phyloP scores from a whole-genome alignment of 1,284 basidiomycete species.

The Ceratorhiza oryzae-sativae region DNA sequence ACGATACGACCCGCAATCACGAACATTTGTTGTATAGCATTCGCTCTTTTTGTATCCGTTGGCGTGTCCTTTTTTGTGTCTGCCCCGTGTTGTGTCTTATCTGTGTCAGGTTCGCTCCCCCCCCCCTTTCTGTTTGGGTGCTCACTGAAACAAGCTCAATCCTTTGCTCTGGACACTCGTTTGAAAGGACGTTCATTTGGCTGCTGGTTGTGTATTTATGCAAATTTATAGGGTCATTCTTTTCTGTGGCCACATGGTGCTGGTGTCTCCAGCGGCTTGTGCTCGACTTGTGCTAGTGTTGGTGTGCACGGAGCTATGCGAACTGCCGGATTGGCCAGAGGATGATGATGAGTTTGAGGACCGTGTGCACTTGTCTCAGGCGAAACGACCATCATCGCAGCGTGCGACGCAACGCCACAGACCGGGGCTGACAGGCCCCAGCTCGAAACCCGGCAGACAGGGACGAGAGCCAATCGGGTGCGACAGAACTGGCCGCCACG shows the following conservation, averaged over 20 bases:
- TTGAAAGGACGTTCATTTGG: slow-evolving; percentile 27
- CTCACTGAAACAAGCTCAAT: slow-evolving; percentile 31
- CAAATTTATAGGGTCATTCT: slow-evolving; percentile 1
- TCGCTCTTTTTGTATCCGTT: not conserved
- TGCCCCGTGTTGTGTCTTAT: not conserved
- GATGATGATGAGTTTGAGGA: not conserved
- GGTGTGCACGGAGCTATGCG: not conserved
- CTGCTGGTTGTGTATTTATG: slow-evolving; percentile 11
- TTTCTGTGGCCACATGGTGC: not conserved
- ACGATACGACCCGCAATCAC: not conserved
- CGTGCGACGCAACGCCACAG: not conserved
- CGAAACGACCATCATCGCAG: not conserved
- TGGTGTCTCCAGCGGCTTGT: not conserved
- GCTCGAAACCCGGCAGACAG: not conserved
- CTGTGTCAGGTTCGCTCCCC: not conserved
- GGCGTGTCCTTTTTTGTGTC: not conserved
- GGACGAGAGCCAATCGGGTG: not conserved
- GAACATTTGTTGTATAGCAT: slow-evolving; percentile 17
- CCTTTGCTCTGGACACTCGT: slow-evolving; percentile 23
- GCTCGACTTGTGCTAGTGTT: not conserved
- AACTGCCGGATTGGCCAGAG: not conserved
- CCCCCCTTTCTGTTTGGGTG: not conserved
- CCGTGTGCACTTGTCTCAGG: not conserved
- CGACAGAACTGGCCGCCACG: not conserved
- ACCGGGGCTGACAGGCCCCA: not conserved